Base-by-base conservation (phyloP, 148 eudicot species). In the Arbutus unedo region DNA sequence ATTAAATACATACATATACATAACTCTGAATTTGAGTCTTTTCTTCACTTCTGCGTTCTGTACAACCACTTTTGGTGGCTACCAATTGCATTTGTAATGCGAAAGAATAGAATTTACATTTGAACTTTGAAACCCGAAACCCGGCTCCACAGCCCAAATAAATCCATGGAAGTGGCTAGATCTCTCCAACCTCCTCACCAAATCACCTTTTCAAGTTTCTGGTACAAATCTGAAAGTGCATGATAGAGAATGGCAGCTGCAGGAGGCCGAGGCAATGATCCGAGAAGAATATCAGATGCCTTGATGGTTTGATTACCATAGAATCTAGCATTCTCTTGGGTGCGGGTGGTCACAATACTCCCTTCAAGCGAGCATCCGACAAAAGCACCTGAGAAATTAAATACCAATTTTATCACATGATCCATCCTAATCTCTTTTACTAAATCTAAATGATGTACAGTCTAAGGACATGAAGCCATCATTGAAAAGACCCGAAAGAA, bases 361-460 rank as follows among this genome's bases (percentile, higher is more conserved):
- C 80, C 84, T 76, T 76, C 84, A 6, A 82, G 44, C 19, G 80
- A 82, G 55, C 84, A 82, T n/a, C 84, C 80, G 25, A 82, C 73
- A 62, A 74, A 82, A 45, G 84, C 84, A 48, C 84, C 84, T 82
- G 59, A 74, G 38, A 31, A 31, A 31, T 31, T 31, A 31, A 31
- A 31, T 31, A 31, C 38, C 38, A 31, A 31, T 31, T 31, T 31
- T 31, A 31, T 31, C 38, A 31, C 38, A 31, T 31, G 38, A 31
- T 31, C 38, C 38, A 31, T 31, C 38, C 38, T 31, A 31, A 31
- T 31, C 38, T 31, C 38, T 31, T 31, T 31, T 31, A 31, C 38
- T 31, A n/a, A n/a, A n/a, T n/a, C n/a, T n/a, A n/a, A n/a, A n/a
- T n/a, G n/a, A n/a, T n/a, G n/a, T n/a, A 31, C 1, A 1, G 38